A percentile compares a stretch with the other conserved stretches of the same genome.
Evolutionary conservation across 2,329 filamentous ascomycete genomes (phyloP).

Genomic region (Aspergillus brunneoviolaceus): DNA sequence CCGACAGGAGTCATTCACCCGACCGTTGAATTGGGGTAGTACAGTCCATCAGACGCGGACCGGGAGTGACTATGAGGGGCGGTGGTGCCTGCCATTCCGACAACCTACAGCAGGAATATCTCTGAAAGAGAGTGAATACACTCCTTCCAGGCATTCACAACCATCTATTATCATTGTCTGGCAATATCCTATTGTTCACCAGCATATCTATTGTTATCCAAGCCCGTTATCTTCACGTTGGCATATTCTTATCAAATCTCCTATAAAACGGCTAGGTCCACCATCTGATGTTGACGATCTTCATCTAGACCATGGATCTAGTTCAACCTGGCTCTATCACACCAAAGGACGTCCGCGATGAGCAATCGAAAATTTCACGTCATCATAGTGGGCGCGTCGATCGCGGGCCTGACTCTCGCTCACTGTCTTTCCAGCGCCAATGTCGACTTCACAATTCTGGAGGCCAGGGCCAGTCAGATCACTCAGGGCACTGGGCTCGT

Average conservation of each 20-base stretch:
- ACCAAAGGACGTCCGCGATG: neutral
- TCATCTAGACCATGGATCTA: neutral
- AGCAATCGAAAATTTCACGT: slow-evolving; percentile 1
- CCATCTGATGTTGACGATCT: neutral
- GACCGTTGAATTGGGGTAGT: neutral
- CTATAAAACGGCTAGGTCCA: neutral
- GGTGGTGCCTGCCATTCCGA: slow-evolving; percentile 3
- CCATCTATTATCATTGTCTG: neutral
- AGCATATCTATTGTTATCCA: neutral
- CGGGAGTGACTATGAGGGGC: neutral
- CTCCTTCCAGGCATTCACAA: neutral
- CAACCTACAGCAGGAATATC: neutral
- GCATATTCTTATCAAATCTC: neutral
- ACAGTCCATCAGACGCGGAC: neutral
- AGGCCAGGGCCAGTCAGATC: neutral
- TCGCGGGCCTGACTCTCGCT: slow-evolving; percentile 5
- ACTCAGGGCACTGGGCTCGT: neutral
- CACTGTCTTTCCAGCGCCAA: neutral
- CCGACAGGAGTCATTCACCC: neutral
- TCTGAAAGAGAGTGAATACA: neutral
- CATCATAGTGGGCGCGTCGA: slow-evolving; percentile 3
- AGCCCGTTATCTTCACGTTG: neutral
- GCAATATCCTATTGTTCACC: neutral
- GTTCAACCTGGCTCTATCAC: neutral
- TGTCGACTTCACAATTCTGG: neutral